Evolutionary conservation across 768 basidiomycete species (phyloP).

Genomic region (Tephrocybe sp.): DNA sequence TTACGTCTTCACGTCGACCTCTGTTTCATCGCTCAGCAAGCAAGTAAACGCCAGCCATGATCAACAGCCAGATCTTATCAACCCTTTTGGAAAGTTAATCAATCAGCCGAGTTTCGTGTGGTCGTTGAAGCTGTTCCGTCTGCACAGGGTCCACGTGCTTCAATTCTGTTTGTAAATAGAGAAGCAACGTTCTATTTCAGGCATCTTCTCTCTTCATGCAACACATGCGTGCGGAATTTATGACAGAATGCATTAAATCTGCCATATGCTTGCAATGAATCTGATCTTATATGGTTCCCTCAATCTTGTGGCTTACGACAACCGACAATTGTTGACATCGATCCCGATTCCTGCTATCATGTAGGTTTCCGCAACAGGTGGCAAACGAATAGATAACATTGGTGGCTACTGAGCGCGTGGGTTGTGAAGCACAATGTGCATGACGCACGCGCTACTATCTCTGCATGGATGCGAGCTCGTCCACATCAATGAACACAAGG

Average conservation of each 20-base stretch:
- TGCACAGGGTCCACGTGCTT: neutral
- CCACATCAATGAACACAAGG: neutral
- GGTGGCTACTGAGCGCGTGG: neutral
- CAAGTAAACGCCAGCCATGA: too few relatives aligned
- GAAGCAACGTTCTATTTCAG: neutral
- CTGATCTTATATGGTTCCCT: neutral
- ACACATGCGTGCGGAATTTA: neutral
- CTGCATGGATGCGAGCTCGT: neutral
- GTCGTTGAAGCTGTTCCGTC: neutral
- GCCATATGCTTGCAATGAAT: slow-evolving; percentile 6
- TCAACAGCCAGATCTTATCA: too few relatives aligned
- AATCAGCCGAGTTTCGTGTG: neutral
- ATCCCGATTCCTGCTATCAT: too few relatives aligned
- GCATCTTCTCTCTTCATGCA: neutral
- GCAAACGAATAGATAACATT: neutral
- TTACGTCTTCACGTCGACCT: neutral
- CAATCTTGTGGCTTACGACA: slow-evolving; percentile 5
- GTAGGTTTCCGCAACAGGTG: neutral
- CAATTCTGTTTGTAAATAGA: neutral
- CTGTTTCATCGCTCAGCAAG: neutral
- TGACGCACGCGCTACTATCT: slow-evolving; percentile 8
- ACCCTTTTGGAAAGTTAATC: neutral
- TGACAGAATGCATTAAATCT: neutral
- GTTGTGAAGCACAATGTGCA: slow-evolving; percentile 2
- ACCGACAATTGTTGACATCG: neutral